These are phyloP conservation scores for Coprinellus micaceus DNA, from an alignment of 768 basidiomycete species.

Conservation along the genomic window DNA sequence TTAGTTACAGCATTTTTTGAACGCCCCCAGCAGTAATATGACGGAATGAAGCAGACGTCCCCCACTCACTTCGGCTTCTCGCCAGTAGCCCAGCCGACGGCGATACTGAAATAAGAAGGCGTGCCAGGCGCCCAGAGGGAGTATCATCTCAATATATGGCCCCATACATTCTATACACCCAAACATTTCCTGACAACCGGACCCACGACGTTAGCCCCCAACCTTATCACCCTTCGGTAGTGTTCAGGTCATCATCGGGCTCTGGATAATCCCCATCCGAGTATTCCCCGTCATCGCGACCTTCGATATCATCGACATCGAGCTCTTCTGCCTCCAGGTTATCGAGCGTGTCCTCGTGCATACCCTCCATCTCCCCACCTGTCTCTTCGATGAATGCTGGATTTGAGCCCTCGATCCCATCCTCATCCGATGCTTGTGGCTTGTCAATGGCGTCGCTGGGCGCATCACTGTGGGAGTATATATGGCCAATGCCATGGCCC, in stretches of 20 bases:
- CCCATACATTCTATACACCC: too few relatives aligned
- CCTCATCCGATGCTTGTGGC: neutral
- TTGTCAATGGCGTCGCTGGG: conserved; percentile 5
- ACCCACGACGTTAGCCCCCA: neutral
- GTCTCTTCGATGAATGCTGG: neutral
- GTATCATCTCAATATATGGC: too few relatives aligned
- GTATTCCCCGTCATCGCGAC: neutral
- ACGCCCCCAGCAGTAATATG: too few relatives aligned
- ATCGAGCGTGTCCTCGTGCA: neutral
- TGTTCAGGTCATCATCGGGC: neutral
- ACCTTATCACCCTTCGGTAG: neutral
- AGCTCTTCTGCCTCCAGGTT: neutral
- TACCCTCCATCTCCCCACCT: neutral
- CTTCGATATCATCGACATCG: neutral
- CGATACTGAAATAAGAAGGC: too few relatives aligned
- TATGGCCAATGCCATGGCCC: neutral
- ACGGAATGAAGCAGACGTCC: too few relatives aligned
- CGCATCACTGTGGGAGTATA: neutral
- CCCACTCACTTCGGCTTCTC: neutral
- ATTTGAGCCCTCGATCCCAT: neutral
- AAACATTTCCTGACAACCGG: neutral
- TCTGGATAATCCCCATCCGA: neutral
- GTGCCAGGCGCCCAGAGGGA: too few relatives aligned
- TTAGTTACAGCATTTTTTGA: too few relatives aligned
- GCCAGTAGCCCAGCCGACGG: too few relatives aligned